Conservation (phyloP, 371 early-diverging fungal species). For the Fennellomyces sp. region DNA sequence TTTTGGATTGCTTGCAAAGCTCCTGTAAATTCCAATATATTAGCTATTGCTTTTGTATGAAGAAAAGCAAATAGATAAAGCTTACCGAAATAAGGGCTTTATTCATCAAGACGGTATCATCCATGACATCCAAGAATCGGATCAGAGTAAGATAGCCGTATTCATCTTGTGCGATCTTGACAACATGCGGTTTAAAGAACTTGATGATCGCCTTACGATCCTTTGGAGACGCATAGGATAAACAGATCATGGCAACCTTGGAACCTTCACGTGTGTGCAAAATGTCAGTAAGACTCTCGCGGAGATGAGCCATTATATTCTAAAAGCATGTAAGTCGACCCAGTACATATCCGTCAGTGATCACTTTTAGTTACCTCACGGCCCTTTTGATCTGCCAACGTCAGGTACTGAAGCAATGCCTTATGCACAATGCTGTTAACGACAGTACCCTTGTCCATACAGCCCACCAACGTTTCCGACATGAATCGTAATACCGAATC, state of each 20-base stretch:
- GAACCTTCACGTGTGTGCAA: conserved; percentile 93
- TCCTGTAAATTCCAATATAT: conserved; percentile 21
- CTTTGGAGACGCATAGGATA: conserved; percentile 80
- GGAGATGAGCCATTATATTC: conserved; percentile 76
- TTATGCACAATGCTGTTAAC: conserved; percentile 88
- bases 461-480: conserved; percentile 65
- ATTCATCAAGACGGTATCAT: conserved; percentile 90
- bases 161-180: conserved; percentile 86
- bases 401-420: conserved; percentile 83
- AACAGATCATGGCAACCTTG: conserved; percentile 79
- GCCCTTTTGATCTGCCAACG: conserved; percentile 60
- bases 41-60: background rate
- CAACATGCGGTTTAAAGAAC: conserved; percentile 81
- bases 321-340: conserved; percentile 10
- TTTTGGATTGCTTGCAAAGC: conserved; percentile 58
- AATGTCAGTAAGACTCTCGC: conserved; percentile 85
- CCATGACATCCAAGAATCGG: conserved; percentile 84
- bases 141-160: conserved; percentile 89
- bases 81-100: conserved; percentile 74
- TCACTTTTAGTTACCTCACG: conserved; percentile 45
- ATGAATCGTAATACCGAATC: conserved; percentile 76
- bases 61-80: background rate
- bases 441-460: conserved; percentile 86
- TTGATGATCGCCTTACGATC: conserved; percentile 92
- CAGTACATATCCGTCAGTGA: background rate